Percentiles rank a stretch among this genome's conserved stretches.
Evolutionary conservation across 2,329 filamentous ascomycete genomes (phyloP).

Genomic region (Pseudocercospora crystallina): DNA sequence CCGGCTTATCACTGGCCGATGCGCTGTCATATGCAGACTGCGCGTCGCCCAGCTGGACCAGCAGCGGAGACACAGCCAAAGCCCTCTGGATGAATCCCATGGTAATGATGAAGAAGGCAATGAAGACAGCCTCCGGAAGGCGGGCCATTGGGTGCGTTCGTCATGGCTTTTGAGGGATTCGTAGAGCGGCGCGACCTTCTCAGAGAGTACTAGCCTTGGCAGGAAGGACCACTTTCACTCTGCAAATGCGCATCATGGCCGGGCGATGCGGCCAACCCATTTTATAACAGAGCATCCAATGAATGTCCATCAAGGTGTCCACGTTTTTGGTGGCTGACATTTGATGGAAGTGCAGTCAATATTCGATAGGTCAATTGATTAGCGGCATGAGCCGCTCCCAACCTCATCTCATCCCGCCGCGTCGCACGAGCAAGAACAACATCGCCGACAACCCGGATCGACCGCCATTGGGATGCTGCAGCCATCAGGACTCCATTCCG

Average conservation of each 20-base stretch:
- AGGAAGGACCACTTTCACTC: not conserved
- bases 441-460: too few species aligned
- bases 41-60: constrained; percentile 17
- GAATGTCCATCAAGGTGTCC: constrained; percentile 3
- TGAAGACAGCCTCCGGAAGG: not conserved
- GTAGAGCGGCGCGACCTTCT: constrained; percentile 1
- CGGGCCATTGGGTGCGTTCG: not conserved
- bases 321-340: too few species aligned
- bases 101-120: constrained; percentile 3
- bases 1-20: constrained; percentile 4
- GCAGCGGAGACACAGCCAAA: constrained; percentile 15
- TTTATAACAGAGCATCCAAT: constrained; percentile 1
- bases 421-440: too few species aligned
- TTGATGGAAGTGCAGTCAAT: too few species aligned
- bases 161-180: constrained; percentile 10
- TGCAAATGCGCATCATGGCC: too few species aligned
- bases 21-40: constrained; percentile 11
- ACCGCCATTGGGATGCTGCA: too few species aligned
- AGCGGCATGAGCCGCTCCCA: too few species aligned
- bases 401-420: too few species aligned
- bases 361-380: too few species aligned
- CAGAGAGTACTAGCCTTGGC: constrained; percentile 4
- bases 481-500: too few species aligned
- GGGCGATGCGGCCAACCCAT: too few species aligned
- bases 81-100: constrained; percentile 12